A percentile compares a stretch with the other conserved stretches of the same genome.
These are phyloP conservation scores for Pleurotus cornucopiae DNA, from an alignment of 768 basidiomycete genomes.

Conservation along the genomic window DNA sequence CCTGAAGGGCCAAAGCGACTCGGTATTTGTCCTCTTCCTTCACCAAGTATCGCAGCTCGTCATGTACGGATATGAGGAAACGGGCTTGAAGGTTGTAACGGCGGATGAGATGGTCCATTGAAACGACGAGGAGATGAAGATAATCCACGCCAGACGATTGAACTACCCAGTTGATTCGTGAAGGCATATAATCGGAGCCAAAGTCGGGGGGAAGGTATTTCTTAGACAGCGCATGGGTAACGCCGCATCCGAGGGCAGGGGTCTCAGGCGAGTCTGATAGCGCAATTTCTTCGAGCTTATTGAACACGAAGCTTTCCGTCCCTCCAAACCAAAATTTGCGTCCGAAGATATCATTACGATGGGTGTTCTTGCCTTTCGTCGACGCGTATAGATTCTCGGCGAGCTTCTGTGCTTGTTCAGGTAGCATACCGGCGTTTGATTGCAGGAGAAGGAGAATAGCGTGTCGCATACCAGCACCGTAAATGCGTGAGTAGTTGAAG, in stretches of 20 bases:
- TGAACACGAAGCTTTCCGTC: slow-evolving; percentile 94
- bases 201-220: slow-evolving; percentile 79
- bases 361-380: slow-evolving; percentile 90
- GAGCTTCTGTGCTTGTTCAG: slow-evolving; percentile 71
- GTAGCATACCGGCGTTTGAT: slow-evolving; percentile 73
- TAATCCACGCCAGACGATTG: slow-evolving; percentile 99
- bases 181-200: slow-evolving; percentile 88
- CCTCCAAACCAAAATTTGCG: slow-evolving; percentile 96
- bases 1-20: slow-evolving; percentile 87
- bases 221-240: slow-evolving; percentile 91
- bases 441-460: slow-evolving; percentile 86
- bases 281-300: slow-evolving; percentile 95
- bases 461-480: slow-evolving; percentile 96
- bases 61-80: slow-evolving; percentile 95
- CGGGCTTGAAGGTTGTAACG: slow-evolving; percentile 85
- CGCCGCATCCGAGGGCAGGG: slow-evolving; percentile 89
- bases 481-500: slow-evolving; percentile 98
- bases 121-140: slow-evolving; percentile 91
- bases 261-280: slow-evolving; percentile 83
- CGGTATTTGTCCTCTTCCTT: slow-evolving; percentile 86
- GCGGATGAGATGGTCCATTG: slow-evolving; percentile 83
- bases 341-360: slow-evolving; percentile 66
- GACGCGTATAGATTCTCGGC: slow-evolving; percentile 86
- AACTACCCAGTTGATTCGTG: slow-evolving; percentile 98
- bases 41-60: slow-evolving; percentile 93